Evolutionary conservation across 306 rosid species (phyloP).

Genomic region (Vigna hirtella): DNA sequence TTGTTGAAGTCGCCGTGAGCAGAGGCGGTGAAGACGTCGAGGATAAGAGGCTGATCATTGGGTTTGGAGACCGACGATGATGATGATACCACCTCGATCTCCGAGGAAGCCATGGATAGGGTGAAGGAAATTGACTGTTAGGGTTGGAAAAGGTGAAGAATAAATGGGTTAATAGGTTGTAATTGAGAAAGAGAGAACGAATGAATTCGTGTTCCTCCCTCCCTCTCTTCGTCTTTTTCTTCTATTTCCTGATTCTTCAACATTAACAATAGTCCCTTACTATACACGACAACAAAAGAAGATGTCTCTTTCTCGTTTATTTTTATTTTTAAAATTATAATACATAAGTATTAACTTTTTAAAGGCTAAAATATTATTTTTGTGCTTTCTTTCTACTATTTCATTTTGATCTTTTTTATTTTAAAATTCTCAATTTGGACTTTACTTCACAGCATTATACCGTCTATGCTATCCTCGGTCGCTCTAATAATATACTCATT

Average conservation of each 20-base stretch:
- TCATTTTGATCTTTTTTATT: no score
- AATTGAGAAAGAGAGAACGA: slow-evolving; percentile 23
- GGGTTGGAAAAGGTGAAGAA: slow-evolving; percentile 30
- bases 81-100: slow-evolving; percentile 78
- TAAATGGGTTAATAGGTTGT: background rate
- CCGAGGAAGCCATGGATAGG: slow-evolving; percentile 74
- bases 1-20: slow-evolving; percentile 78
- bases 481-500: no score
- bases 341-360: no score
- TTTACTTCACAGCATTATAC: no score
- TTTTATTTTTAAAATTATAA: background rate
- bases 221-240: background rate
- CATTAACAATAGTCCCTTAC: background rate
- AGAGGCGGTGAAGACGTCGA: slow-evolving; percentile 78
- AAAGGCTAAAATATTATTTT: no score
- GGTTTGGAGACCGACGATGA: slow-evolving; percentile 67
- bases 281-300: background rate
- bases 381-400: no score
- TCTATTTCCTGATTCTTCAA: background rate
- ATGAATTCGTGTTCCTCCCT: background rate
- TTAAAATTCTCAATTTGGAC: no score
- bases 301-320: background rate
- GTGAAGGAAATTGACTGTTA: slow-evolving; percentile 24
- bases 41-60: slow-evolving; percentile 53
- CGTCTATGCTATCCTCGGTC: no score